Evolutionary conservation across 495 filamentous ascomycete species (phyloP).

Genomic region (Podospora anserina): DNA sequence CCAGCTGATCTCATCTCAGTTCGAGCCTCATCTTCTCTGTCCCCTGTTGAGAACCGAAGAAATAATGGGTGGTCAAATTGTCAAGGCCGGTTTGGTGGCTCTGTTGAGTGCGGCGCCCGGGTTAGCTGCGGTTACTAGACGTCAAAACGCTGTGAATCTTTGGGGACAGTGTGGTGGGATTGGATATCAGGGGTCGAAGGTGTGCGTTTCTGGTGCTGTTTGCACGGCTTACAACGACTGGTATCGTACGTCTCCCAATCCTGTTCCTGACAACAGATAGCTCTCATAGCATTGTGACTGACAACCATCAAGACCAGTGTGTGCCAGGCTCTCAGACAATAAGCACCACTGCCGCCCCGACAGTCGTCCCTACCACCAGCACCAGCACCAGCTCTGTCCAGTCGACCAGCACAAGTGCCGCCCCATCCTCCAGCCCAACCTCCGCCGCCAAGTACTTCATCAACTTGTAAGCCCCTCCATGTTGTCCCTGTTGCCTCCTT

Average conservation of each 20-base stretch:
- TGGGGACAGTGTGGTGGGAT: slow-evolving; percentile 27
- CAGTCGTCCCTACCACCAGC: no score
- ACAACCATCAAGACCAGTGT: slow-evolving; percentile 20
- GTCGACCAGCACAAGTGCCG: slow-evolving; percentile 9
- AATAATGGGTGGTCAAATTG: slow-evolving; percentile 12
- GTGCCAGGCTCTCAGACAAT: slow-evolving; percentile 15
- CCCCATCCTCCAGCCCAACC: slow-evolving; percentile 2
- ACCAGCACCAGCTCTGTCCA: slow-evolving; percentile 3
- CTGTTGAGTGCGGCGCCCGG: slow-evolving; percentile 17
- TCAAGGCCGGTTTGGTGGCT: slow-evolving; percentile 11
- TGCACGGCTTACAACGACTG: slow-evolving; percentile 25
- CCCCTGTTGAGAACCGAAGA: background rate
- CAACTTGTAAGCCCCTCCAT: slow-evolving; percentile 26
- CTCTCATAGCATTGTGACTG: background rate
- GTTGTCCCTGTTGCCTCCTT: background rate
- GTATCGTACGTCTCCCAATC: slow-evolving; percentile 18
- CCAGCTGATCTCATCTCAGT: background rate
- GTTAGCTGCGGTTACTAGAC: background rate
- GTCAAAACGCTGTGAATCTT: background rate
- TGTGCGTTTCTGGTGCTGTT: slow-evolving; percentile 17
- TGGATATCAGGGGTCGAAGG: slow-evolving; percentile 17
- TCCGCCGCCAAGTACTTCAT: slow-evolving; percentile 32
- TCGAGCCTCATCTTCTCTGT: background rate
- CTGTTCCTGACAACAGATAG: background rate
- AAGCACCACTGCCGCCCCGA: background rate